These are phyloP conservation scores for Candida sanyaensis DNA, from an alignment of 1,139 yeast genomes.

Conservation along the genomic window DNA sequence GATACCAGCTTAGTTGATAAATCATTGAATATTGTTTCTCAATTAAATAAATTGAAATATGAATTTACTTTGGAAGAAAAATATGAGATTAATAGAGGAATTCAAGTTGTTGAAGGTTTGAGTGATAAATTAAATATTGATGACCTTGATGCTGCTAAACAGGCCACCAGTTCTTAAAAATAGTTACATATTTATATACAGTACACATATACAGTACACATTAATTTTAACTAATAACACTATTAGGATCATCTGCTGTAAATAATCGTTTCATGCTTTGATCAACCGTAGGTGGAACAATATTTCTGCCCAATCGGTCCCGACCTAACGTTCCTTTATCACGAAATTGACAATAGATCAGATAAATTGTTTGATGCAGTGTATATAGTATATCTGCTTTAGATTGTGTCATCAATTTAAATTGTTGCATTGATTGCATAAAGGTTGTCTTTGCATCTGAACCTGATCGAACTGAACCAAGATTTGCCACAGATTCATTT, in stretches of 20 bases:
- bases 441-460: constrained; percentile 46
- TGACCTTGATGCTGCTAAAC: constrained; percentile 52
- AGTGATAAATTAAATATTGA: constrained; percentile 54
- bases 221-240: constrained; percentile 21
- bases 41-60: constrained; percentile 46
- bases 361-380: constrained; percentile 39
- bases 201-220: neutral
- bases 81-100: constrained; percentile 36
- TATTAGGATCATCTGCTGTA: constrained; percentile 52
- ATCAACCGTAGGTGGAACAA: constrained; percentile 40
- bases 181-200: constrained; percentile 1
- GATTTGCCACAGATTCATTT: constrained; percentile 52
- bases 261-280: constrained; percentile 47
- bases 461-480: constrained; percentile 59
- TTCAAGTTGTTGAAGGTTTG: constrained; percentile 41
- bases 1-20: constrained; percentile 62
- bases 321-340: constrained; percentile 29
- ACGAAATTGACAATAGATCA: constrained; percentile 33
- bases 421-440: constrained; percentile 51
- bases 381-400: constrained; percentile 36
- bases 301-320: constrained; percentile 25
- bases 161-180: constrained; percentile 25
- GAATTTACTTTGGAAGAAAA: constrained; percentile 52
- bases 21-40: constrained; percentile 53
- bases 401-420: constrained; percentile 56